Conservation (phyloP, 805 yeast species). For the Wickerhamiella lipophila region DNA sequence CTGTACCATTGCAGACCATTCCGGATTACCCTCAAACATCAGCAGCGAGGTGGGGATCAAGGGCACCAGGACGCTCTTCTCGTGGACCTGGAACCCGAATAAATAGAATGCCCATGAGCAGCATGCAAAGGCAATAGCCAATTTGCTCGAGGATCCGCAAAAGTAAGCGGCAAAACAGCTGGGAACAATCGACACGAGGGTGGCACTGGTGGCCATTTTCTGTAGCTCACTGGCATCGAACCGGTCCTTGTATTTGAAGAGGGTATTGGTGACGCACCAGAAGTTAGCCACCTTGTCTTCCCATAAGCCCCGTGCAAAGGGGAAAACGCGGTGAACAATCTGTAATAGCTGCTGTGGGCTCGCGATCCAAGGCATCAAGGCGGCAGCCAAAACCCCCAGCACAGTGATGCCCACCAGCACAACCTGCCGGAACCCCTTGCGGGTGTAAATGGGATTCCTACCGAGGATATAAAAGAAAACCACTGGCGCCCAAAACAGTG, state of each 20-base stretch:
- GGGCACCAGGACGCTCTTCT: constrained; percentile 81
- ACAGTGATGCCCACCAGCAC: constrained; percentile 54
- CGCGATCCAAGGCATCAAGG: constrained; percentile 48
- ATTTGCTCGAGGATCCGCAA: constrained; percentile 24
- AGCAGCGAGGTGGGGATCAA: constrained; percentile 70
- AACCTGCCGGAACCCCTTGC: constrained; percentile 38
- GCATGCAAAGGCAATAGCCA: constrained; percentile 65
- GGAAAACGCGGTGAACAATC: constrained; percentile 60
- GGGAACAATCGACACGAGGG: constrained; percentile 40
- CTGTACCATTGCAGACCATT: constrained; percentile 40
- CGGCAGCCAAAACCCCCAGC: constrained; percentile 36
- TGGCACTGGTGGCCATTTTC: constrained; percentile 32
- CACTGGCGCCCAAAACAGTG: constrained; percentile 81
- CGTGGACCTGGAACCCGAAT: constrained; percentile 93
- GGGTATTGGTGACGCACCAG: constrained; percentile 86
- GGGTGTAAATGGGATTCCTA: constrained; percentile 26
- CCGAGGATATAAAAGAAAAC: constrained; percentile 72
- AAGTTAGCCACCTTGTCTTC: constrained; percentile 96
- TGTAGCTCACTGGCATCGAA: constrained; percentile 51
- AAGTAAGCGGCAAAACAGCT: constrained; percentile 39
- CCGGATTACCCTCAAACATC: constrained; percentile 37
- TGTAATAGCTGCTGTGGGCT: constrained; percentile 41
- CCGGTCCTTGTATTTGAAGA: constrained; percentile 52
- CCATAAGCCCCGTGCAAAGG: constrained; percentile 85
- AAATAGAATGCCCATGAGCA: constrained; percentile 80